Percentiles rank a stretch among this genome's conserved stretches.
phyloP scores from a whole-genome alignment of 2,329 filamentous ascomycete genomes.

The Trichoderma sp. region DNA sequence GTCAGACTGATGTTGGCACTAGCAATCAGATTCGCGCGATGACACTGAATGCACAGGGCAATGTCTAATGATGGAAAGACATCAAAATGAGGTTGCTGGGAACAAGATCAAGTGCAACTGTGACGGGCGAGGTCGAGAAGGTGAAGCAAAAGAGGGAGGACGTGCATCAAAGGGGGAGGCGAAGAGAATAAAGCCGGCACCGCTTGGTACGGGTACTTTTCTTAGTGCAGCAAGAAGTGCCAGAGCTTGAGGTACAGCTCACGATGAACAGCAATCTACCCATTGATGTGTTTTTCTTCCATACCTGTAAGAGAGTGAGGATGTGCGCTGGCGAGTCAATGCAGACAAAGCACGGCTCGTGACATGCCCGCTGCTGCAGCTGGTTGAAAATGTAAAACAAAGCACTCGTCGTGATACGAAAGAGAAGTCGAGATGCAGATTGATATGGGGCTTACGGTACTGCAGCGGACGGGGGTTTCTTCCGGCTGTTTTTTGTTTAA shows the following conservation, averaged over 20 bases:
- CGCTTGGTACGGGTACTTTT: conserved; percentile 1
- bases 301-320: not conserved
- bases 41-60: not conserved
- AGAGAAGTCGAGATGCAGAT: not conserved
- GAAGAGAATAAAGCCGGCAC: not conserved
- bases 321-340: not conserved
- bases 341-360: conserved; percentile 14
- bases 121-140: not conserved
- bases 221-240: not conserved
- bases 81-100: not conserved
- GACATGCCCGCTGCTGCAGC: not conserved
- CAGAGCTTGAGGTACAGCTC: not conserved
- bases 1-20: not conserved
- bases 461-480: not conserved
- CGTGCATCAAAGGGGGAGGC: not conserved
- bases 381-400: not conserved
- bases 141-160: not conserved
- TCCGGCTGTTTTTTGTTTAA: not conserved
- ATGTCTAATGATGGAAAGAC: not conserved
- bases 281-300: not conserved
- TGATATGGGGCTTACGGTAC: not conserved
- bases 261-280: not conserved
- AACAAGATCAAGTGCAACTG: not conserved
- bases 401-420: not conserved
- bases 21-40: not conserved